Percentiles rank a stretch among this genome's conserved stretches.
phyloP scores from a whole-genome alignment of 257 asterid species.

The Parsonsia alboflavescens region DNA sequence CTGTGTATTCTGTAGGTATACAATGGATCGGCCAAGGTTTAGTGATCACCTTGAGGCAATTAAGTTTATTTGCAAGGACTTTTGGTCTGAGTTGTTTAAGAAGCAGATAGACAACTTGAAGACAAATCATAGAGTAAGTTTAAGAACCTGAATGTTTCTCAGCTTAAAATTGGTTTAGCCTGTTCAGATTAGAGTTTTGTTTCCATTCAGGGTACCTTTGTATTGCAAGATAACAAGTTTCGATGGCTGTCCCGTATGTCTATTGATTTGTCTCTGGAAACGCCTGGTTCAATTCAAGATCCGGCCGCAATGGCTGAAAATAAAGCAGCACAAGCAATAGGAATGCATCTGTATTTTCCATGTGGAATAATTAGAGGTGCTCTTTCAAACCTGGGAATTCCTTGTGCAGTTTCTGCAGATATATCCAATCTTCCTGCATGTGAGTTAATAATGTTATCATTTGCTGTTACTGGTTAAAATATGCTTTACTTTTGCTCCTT shows the following conservation, averaged over 20 bases:
- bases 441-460: slow-evolving; percentile 34
- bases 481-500: neutral
- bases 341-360: slow-evolving; percentile 96
- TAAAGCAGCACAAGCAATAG: slow-evolving; percentile 74
- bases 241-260: slow-evolving; percentile 90
- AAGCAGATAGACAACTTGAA: slow-evolving; percentile 95
- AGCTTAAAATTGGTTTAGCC: neutral
- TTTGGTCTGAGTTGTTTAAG: slow-evolving; percentile 97
- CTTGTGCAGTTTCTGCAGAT: slow-evolving; percentile 99
- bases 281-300: slow-evolving; percentile 78
- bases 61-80: slow-evolving; percentile 97
- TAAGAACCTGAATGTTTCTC: slow-evolving; percentile 13
- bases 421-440: slow-evolving; percentile 93
- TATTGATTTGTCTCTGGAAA: slow-evolving; percentile 63
- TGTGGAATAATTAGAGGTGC: slow-evolving; percentile 98
- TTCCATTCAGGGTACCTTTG: slow-evolving; percentile 77
- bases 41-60: slow-evolving; percentile 92
- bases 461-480: neutral
- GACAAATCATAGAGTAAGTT: slow-evolving; percentile 91
- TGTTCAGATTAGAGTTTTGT: slow-evolving; percentile 11
- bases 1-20: slow-evolving; percentile 45
- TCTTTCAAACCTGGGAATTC: slow-evolving; percentile 95
- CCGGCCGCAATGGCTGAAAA: slow-evolving; percentile 90
- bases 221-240: slow-evolving; percentile 86
- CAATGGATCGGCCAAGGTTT: slow-evolving; percentile 93